phyloP scores from a whole-genome alignment of 352 stramenopile species.

The Pseudoperonospora humuli region DNA sequence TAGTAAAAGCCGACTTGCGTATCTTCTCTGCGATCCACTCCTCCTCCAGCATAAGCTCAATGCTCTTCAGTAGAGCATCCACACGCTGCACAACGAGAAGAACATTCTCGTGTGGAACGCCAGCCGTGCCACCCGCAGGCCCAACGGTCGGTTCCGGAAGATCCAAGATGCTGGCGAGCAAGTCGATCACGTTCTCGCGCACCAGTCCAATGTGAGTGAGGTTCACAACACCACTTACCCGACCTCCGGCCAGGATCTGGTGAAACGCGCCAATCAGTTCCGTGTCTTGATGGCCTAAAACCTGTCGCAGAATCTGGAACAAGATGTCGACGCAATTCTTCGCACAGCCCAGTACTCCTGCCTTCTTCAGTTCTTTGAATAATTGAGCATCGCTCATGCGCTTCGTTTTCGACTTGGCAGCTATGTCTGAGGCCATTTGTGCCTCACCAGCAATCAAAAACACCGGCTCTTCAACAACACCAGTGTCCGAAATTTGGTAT shows the following conservation, averaged over 20 bases:
- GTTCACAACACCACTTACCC: constrained; percentile 50
- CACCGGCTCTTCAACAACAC: constrained; percentile 74
- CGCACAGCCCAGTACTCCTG: constrained; percentile 56
- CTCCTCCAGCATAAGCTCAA: constrained; percentile 81
- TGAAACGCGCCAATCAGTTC: constrained; percentile 60
- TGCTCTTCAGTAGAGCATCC: constrained; percentile 70
- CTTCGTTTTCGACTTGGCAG: constrained; percentile 44
- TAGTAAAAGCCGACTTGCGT: constrained; percentile 67
- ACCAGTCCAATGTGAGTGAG: constrained; percentile 68
- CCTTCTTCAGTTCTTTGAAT: constrained; percentile 68
- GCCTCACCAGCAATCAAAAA: constrained; percentile 83
- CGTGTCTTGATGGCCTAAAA: constrained; percentile 62
- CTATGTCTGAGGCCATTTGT: constrained; percentile 61
- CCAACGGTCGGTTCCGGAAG: constrained; percentile 66
- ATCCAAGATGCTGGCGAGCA: constrained; percentile 79
- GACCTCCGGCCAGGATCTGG: constrained; percentile 49
- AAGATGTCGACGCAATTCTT: constrained; percentile 76
- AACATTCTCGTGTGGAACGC: constrained; percentile 69
- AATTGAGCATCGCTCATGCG: constrained; percentile 52
- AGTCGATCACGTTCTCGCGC: constrained; percentile 75
- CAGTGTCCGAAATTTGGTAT: constrained; percentile 82
- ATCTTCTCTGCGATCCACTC: constrained; percentile 83
- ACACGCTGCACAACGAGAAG: constrained; percentile 69
- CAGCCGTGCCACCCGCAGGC: constrained; percentile 38
- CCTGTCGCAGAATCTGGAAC: constrained; percentile 73